phyloP scores from a whole-genome alignment of 176 grass and related monocot species.

The Oryza glumipatula region DNA sequence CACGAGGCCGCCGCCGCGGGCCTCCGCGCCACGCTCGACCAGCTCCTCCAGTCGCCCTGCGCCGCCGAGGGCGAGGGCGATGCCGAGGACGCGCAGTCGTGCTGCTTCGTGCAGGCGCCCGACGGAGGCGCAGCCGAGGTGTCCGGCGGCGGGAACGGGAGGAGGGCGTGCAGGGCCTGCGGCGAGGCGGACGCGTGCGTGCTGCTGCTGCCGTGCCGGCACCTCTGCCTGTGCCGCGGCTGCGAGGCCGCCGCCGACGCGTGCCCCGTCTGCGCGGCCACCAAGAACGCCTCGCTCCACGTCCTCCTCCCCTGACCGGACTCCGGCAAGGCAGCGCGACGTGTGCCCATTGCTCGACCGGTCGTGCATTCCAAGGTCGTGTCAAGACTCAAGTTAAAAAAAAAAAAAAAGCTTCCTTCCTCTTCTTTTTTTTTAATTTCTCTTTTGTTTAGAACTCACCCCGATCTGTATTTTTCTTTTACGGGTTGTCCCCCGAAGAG shows the following conservation, averaged over 20 bases:
- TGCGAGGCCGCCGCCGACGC: conserved; percentile 43
- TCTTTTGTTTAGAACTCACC: not conserved
- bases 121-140: not conserved
- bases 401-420: not conserved
- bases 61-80: conserved; percentile 16
- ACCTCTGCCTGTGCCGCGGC: conserved; percentile 66
- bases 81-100: conserved; percentile 66
- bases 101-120: conserved; percentile 48
- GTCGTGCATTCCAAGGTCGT: conserved; percentile 16
- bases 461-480: not conserved
- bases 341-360: not conserved
- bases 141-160: not conserved
- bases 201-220: conserved; percentile 73
- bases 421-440: not conserved
- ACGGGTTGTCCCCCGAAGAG: not conserved
- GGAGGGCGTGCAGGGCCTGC: conserved; percentile 34
- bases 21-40: conserved; percentile 60
- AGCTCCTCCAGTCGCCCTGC: conserved; percentile 28
- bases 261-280: conserved; percentile 52
- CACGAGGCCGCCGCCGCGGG: conserved; percentile 59
- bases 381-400: not conserved
- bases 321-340: not conserved
- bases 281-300: conserved; percentile 53
- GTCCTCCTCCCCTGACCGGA: conserved; percentile 44
- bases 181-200: conserved; percentile 51